Evolutionary conservation across 2,329 filamentous ascomycete genomes (phyloP), one percentile per base, ranked within the genome.

Genomic region (Aspergillus sp.): DNA sequence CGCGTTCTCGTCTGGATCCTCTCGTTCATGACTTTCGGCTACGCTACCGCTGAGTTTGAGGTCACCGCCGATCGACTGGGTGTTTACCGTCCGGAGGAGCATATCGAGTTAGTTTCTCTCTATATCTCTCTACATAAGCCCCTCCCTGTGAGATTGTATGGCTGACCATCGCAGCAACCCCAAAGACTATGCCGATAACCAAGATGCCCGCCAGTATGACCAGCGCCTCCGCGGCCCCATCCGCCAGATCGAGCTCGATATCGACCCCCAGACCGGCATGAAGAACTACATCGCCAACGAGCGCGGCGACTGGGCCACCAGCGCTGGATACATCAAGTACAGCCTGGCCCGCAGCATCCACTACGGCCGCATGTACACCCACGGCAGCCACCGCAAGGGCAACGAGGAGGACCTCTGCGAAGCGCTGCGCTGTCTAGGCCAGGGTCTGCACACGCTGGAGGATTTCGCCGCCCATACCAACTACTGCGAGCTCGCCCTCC

Each of bases 201-300:
- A 83, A 58, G 94, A 99, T 74, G 94, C 94, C 4, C 84, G 90
- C 55, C 83, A 88, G 63, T 73, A 60, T 65, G 94, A 97, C 68
- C 75, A 81, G 34, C 87, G 94, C 21, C 83, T 97, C 6, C 87
- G 94, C 47, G 88, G 86, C 1, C 92, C 92, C 0, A 85, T 97
- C 7, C 77, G 84, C 54, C 81, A 82, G 4, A 72, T 82, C 38
- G 89, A 94, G 66, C 83, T 89, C 17, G 85, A 89, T 54, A 82
- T 94, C 52, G 89, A 94, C 64, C 75, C 76, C 31, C 76, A 81
- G 5, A 94, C 89, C 1, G 92, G 92, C n/a, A 96, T 99, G 93
- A 99, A 97, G 74, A 97, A 97, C 70, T 99, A 99, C 71, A 97
- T 99, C 61, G 86, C 93, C 55, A 97, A 97, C 65, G 93, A 97